Conservation (phyloP, 352 stramenopile species). For the Phytophthora europaea region DNA sequence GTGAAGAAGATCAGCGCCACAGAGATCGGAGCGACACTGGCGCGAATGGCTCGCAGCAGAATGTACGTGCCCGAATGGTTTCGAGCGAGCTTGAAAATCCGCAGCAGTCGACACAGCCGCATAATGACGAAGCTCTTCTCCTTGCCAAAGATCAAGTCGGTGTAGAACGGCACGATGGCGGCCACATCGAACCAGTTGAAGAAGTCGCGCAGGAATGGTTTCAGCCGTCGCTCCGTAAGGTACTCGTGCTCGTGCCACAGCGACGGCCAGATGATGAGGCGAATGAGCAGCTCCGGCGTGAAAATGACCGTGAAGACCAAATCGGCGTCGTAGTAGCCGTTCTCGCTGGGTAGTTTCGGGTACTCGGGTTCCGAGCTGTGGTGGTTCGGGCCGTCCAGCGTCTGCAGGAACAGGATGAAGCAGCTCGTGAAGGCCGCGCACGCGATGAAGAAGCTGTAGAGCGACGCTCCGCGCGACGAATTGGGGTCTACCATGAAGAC, state of each 20-base stretch:
- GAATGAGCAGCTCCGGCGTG: conserved; percentile 73
- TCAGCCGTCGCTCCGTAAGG: conserved; percentile 67
- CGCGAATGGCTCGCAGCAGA: conserved; percentile 72
- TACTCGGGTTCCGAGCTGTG: conserved; percentile 73
- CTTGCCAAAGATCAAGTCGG: conserved; percentile 73
- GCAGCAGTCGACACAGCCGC: conserved; percentile 71
- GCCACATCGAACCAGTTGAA: conserved; percentile 89
- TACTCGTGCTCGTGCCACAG: conserved; percentile 81
- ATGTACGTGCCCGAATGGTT: conserved; percentile 88
- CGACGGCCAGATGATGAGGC: conserved; percentile 78
- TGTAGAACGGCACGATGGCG: conserved; percentile 80
- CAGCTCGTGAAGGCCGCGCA: conserved; percentile 75
- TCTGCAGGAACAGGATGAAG: conserved; percentile 81
- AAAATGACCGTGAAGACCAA: conserved; percentile 82
- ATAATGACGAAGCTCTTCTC: conserved; percentile 84
- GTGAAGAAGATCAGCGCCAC: conserved; percentile 86
- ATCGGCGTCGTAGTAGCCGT: conserved; percentile 69
- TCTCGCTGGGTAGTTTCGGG: conserved; percentile 56
- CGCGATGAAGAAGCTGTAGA: conserved; percentile 84
- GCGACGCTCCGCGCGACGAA: conserved; percentile 64
- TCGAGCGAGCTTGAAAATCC: conserved; percentile 85
- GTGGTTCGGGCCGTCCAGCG: conserved; percentile 81
- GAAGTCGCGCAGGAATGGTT: conserved; percentile 74
- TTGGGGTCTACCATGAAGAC: conserved; percentile 80
- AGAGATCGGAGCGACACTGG: conserved; percentile 80